Evolutionary conservation across 805 yeast species (phyloP), one percentile per base, ranked within the genome.

Genomic region (Metschnikowia bowlesiae): DNA sequence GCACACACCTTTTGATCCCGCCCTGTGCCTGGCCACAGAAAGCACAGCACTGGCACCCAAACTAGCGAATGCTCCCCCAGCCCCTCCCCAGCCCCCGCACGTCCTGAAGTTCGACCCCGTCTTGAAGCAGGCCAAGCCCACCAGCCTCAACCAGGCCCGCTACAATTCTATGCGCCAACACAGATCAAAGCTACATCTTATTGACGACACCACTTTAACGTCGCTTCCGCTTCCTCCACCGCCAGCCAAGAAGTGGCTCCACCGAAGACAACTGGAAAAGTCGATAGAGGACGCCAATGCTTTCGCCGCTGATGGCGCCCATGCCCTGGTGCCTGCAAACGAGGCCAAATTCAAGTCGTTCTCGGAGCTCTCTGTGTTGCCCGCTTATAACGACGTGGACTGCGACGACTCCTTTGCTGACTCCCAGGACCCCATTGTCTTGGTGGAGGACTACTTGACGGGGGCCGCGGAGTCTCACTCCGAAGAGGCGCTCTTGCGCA

Each of bases 201-300:
- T 79, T 8, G 82, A 79, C 53, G 76, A 68, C 50, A 70, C 75
- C 5, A 71, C 70, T 6, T 62, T 79, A 37, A 79, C 83, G 1
- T 77, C 82, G 1, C 66, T 79, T 39, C 83, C 83, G 8, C 63
- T 79, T 16, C 77, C 82, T 1, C 83, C 81, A 30, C 83, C 83
- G 0, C 64, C 67, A 18, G 48, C 58, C 16, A 53, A 61, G 13
- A 56, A 49, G 49, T 36, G 51, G 39, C 16, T 48, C 6, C 46
- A 48, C 35, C 46, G 53, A 16, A 39, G 50, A 10, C 35, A 47
- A n/a, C 52, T 48, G 54, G 31, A 36, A 10, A 11, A 41, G 14
- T 48, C 51, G 2, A 16, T 34, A 9, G 31, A 32, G 1, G 30
- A 16, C 7, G 22, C 39, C n/a, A 31, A 29, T 6, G 2, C 28